Percentiles rank a stretch among this genome's conserved stretches.
Conservation (phyloP, 352 stramenopile genomes). For the Albugo candida region DNA sequence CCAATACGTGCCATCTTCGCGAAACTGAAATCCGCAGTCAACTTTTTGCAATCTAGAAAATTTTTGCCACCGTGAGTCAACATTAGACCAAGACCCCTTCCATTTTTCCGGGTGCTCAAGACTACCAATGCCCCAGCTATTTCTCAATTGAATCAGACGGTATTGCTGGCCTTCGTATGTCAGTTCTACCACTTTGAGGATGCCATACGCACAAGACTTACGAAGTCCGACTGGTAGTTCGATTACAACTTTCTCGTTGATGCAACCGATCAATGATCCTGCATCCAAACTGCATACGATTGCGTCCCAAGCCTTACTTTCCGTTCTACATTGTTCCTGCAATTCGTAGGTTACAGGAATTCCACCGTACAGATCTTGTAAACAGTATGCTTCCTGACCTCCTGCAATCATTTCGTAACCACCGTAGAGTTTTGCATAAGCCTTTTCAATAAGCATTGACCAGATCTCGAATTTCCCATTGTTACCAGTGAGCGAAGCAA, state of each 20-base stretch:
- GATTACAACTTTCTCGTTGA: conserved; percentile 41
- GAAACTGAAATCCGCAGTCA: conserved; percentile 56
- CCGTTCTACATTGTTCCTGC: conserved; percentile 33
- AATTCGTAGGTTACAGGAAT: conserved; percentile 43
- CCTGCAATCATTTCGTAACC: conserved; percentile 80
- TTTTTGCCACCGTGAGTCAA: conserved; percentile 45
- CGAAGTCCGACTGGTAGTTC: conserved; percentile 40
- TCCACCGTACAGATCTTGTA: conserved; percentile 66
- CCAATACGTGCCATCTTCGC: conserved; percentile 62
- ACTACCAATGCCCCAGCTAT: conserved; percentile 55
- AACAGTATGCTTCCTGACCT: conserved; percentile 53
- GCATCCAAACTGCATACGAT: conserved; percentile 23
- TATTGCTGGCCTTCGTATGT: conserved; percentile 28
- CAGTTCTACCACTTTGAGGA: conserved; percentile 58
- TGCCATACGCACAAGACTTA: conserved; percentile 48
- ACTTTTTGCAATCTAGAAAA: conserved; percentile 59
- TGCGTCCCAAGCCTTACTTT: conserved; percentile 33
- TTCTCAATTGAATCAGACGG: conserved; percentile 55
- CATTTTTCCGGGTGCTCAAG: conserved; percentile 43
- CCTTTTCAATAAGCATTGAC: conserved; percentile 87
- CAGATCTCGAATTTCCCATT: conserved; percentile 83
- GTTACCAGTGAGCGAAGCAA: conserved; percentile 61
- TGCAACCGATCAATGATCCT: conserved; percentile 49
- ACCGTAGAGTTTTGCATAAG: conserved; percentile 87
- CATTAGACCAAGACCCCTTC: conserved; percentile 44